phyloP scores from a whole-genome alignment of 2,329 filamentous ascomycete genomes.

The Talaromyces sp. region DNA sequence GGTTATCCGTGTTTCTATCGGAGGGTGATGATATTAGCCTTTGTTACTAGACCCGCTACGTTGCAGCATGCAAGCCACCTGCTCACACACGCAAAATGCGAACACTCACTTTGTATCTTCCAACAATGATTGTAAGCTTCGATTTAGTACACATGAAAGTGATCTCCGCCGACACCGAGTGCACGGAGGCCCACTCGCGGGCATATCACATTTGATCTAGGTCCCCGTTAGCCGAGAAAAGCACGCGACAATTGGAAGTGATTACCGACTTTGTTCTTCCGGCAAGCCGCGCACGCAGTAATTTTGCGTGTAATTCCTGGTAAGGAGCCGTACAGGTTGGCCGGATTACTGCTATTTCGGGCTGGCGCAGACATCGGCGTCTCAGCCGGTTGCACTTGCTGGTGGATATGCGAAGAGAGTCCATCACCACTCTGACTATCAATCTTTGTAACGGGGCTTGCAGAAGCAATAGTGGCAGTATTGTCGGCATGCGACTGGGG shows the following conservation, averaged over 20 bases:
- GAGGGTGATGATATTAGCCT: not conserved
- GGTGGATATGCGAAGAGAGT: not conserved
- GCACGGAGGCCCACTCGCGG: conserved; percentile 45
- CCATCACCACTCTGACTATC: not conserved
- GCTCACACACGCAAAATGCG: not conserved
- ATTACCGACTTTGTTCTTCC: conserved; percentile 47
- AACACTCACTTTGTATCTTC: conserved; percentile 39
- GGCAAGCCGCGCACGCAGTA: conserved; percentile 50
- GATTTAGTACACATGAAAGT: conserved; percentile 48
- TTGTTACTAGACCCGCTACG: not conserved
- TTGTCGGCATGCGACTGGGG: not conserved
- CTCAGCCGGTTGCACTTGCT: not conserved
- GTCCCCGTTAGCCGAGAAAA: not conserved
- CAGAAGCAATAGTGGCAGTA: not conserved
- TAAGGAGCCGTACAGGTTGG: conserved; percentile 22
- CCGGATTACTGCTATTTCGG: not conserved
- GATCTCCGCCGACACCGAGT: conserved; percentile 45
- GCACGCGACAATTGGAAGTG: not conserved
- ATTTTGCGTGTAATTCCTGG: conserved; percentile 38
- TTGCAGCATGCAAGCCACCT: not conserved
- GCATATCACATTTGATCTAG: conserved; percentile 49
- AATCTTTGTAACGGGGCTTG: not conserved
- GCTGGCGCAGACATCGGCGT: conserved; percentile 21
- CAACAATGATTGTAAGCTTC: conserved; percentile 44
- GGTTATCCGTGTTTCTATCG: conserved; percentile 29